Percentiles rank a stretch among this genome's conserved stretches.
Conservation (phyloP, 2,329 filamentous ascomycete genomes). For the Zasmidium citrigriseum region DNA sequence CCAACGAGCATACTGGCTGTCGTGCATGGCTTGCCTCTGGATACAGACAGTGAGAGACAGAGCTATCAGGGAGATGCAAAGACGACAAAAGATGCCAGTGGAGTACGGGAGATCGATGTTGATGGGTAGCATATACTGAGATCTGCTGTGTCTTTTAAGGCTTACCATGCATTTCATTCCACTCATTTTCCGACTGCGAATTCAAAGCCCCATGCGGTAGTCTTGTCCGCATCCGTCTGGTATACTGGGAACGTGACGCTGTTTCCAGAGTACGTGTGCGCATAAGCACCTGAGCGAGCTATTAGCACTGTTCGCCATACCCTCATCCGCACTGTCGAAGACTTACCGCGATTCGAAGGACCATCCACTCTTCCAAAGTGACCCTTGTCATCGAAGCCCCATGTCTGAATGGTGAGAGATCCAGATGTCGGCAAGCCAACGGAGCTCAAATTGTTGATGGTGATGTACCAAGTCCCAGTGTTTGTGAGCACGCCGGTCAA, state of each 20-base stretch:
- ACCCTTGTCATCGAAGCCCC: slow-evolving; percentile 23
- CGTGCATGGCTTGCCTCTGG: neutral
- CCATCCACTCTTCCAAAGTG: slow-evolving; percentile 34
- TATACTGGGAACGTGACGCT: slow-evolving; percentile 42
- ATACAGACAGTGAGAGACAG: neutral
- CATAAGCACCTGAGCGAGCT: neutral
- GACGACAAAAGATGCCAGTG: neutral
- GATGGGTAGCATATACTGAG: neutral
- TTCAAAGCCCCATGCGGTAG: slow-evolving; percentile 45
- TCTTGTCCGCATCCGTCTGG: slow-evolving; percentile 34
- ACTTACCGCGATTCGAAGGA: slow-evolving; percentile 34
- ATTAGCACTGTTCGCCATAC: neutral
- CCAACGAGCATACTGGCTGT: slow-evolving; percentile 8
- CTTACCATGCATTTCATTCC: too few species aligned
- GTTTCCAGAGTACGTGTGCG: slow-evolving; percentile 39
- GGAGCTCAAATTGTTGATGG: slow-evolving; percentile 35
- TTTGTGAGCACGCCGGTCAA: slow-evolving; percentile 38
- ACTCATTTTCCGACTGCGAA: slow-evolving; percentile 32
- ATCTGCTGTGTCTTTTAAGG: neutral
- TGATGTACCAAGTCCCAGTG: slow-evolving; percentile 39
- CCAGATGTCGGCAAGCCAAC: slow-evolving; percentile 38
- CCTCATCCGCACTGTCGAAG: neutral
- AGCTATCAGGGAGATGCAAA: neutral
- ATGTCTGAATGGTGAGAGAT: slow-evolving; percentile 36
- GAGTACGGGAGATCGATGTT: neutral